A percentile compares a stretch with the other conserved stretches of the same genome.
phyloP scores from a whole-genome alignment of 2,329 filamentous ascomycete genomes.

The Aureobasidium sp. region DNA sequence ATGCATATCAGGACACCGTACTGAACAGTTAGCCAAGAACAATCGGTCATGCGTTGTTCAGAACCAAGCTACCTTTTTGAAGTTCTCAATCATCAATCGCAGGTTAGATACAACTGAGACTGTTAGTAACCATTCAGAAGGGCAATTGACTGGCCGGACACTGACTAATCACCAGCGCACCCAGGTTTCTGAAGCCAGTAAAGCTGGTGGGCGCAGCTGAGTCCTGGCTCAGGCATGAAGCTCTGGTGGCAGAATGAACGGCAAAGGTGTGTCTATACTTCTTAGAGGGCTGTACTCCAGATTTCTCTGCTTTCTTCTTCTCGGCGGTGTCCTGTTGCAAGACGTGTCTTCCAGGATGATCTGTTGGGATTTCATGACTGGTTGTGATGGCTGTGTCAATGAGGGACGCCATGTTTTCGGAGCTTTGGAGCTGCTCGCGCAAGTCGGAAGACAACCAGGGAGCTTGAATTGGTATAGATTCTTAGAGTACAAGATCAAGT shows the following conservation, averaged over 20 bases:
- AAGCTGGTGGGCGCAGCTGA: constrained; percentile 68
- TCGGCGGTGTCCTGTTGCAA: background rate
- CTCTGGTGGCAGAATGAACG: constrained; percentile 61
- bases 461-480: background rate
- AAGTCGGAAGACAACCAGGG: background rate
- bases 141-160: background rate
- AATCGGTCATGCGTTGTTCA: background rate
- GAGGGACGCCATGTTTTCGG: constrained; percentile 7
- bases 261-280: constrained; percentile 92
- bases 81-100: constrained; percentile 91
- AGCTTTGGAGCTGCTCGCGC: background rate
- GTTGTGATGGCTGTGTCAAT: constrained; percentile 10
- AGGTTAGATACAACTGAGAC: constrained; percentile 77
- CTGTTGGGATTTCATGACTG: constrained; percentile 11
- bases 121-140: background rate
- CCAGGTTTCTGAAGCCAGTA: constrained; percentile 87
- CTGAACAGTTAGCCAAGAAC: constrained; percentile 24
- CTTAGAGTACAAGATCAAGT: background rate
- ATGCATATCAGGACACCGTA: constrained; percentile 94
- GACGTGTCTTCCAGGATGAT: background rate
- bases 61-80: constrained; percentile 62
- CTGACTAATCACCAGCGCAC: constrained; percentile 79
- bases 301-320: background rate
- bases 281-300: constrained; percentile 23
- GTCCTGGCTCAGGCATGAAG: constrained; percentile 82